Base-by-base conservation (phyloP, 495 filamentous ascomycete genomes). In the Extremus antarcticus region DNA sequence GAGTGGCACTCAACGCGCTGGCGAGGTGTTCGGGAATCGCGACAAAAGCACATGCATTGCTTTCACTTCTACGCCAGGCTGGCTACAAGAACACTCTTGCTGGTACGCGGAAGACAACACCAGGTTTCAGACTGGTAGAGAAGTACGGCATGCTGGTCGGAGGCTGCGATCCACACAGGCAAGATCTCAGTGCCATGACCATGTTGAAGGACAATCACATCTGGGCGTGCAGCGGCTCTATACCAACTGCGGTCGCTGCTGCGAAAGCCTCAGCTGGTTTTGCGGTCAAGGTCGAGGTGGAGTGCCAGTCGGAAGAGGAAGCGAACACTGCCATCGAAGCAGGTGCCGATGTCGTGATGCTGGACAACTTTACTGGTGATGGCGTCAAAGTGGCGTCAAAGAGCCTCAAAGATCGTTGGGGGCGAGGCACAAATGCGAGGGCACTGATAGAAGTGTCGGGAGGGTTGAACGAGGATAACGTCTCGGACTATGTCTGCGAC, bases 151-250 rank as follows among this genome's bases (percentile, higher is more conserved):
- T 98, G 82, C 72, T 95, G 15, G 83, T 95, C 15, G 92, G 90
- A 19, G 94, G 94, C 17, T 87, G 84, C 29, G 92, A 98, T 66
- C 79, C 84, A 0, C 94, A 98, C 66, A 78, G 92, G 15, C 87
- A 95, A 69, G 94, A 97, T 70, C 72, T 98, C 38, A 88, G 84
- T 58, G 77, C 82, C 43, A 97, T 98, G 92, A 88, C 86, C 22
- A 98, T 98, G 92, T 76, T 98, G 49, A 98, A 98, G 73, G 92
- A 98, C 70, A 98, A 98, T 67, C 92, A 98, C 68, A 81, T 98
- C 25, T 94, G 88, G 85, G 86, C 87, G 39, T 83, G 84, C 59
- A 78, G 76, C 4, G 78, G 79, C 54, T 74, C 74, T 56, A 96
- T 97, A 65, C 84, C 84, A 1, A 72, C 80, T 2, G 92, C 94